These are phyloP conservation scores for Colletotrichum coccodes DNA, from an alignment of 2,329 filamentous ascomycete genomes.

Conservation along the genomic window DNA sequence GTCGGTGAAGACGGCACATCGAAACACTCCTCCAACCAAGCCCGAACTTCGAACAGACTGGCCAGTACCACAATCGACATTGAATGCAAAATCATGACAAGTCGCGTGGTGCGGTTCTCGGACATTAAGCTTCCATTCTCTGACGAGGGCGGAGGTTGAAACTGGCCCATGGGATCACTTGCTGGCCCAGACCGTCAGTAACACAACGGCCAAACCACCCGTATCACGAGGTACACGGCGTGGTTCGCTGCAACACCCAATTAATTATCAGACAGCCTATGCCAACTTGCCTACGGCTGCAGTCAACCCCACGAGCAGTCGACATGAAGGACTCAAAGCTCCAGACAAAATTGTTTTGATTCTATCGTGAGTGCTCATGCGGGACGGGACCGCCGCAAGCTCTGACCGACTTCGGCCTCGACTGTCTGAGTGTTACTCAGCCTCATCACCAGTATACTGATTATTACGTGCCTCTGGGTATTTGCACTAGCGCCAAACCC, in stretches of 20 bases:
- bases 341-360: slow-evolving; percentile 13
- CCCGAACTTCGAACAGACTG: background rate
- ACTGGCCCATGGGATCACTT: background rate
- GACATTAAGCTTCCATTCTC: background rate
- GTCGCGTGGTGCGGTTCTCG: too few relatives aligned
- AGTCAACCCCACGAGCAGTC: background rate
- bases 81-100: background rate
- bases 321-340: background rate
- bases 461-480: slow-evolving; percentile 32
- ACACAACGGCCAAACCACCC: background rate
- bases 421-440: slow-evolving; percentile 6
- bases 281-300: background rate
- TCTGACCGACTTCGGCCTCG: slow-evolving; percentile 11
- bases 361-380: slow-evolving; percentile 27
- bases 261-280: too few relatives aligned
- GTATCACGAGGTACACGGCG: background rate
- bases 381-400: slow-evolving; percentile 8
- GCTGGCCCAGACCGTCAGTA: background rate
- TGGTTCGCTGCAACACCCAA: background rate
- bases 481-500: slow-evolving; percentile 33
- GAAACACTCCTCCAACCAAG: background rate
- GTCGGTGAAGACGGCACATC: background rate
- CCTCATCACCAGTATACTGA: slow-evolving; percentile 29
- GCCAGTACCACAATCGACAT: too few relatives aligned
- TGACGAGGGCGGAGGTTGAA: background rate